Conservation (phyloP, 495 filamentous ascomycete genomes). For the Lasiosphaeriaceae sp. region DNA sequence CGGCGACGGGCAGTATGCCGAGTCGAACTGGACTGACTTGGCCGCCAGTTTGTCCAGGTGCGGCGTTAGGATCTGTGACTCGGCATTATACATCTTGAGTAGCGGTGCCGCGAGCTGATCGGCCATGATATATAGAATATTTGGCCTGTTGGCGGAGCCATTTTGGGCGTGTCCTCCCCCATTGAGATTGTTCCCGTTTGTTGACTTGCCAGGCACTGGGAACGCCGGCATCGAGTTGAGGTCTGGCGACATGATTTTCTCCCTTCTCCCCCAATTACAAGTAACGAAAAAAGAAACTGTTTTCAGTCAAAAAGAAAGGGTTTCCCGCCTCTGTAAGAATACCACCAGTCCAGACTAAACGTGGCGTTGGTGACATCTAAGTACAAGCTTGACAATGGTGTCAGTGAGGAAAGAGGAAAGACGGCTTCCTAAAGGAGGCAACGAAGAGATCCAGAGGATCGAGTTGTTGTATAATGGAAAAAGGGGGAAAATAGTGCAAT, state of each 20-base stretch:
- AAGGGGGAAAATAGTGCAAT: constrained; percentile 22
- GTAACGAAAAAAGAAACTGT: background rate
- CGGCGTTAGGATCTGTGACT: constrained; percentile 79
- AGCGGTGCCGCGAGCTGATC: constrained; percentile 86
- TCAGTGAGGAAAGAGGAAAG: too few relatives aligned
- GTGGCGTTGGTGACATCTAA: too few relatives aligned
- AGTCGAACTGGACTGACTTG: constrained; percentile 77
- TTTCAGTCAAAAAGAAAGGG: background rate
- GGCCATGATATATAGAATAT: constrained; percentile 65
- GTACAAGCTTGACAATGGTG: background rate
- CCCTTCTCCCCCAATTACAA: background rate
- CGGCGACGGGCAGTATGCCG: constrained; percentile 84
- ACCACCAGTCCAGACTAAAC: background rate
- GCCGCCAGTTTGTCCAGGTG: constrained; percentile 77
- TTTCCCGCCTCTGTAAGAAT: too few relatives aligned
- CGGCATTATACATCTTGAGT: constrained; percentile 76
- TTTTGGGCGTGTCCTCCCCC: background rate
- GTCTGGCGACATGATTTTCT: constrained; percentile 49
- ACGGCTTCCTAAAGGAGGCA: too few relatives aligned
- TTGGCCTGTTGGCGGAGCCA: constrained; percentile 23
- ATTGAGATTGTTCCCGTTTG: constrained; percentile 9
- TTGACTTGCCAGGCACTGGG: constrained; percentile 14
- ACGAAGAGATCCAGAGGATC: background rate
- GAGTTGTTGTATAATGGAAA: background rate
- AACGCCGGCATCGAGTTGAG: constrained; percentile 49